These are phyloP conservation scores for Fusarium sp. DNA, from an alignment of 2,329 filamentous ascomycete genomes.

Conservation along the genomic window DNA sequence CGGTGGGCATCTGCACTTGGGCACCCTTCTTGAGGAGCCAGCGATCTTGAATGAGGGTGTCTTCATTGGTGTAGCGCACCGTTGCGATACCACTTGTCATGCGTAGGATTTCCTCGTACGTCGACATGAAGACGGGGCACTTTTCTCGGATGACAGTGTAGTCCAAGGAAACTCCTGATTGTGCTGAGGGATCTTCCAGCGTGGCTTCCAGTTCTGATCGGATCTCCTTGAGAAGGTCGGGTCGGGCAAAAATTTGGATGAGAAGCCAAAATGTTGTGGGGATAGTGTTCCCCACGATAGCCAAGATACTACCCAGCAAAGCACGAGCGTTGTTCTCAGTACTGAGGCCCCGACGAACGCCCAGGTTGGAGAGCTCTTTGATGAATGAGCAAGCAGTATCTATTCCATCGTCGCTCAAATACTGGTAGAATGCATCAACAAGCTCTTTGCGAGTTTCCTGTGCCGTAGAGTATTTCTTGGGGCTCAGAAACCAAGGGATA, in stretches of 20 bases:
- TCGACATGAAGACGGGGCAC: slow-evolving; percentile 32
- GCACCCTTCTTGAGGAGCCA: slow-evolving; percentile 38
- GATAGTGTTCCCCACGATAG: slow-evolving; percentile 37
- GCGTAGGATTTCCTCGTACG: slow-evolving; percentile 33
- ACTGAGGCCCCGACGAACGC: slow-evolving; percentile 31
- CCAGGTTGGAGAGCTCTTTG: slow-evolving; percentile 20
- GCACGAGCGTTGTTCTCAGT: slow-evolving; percentile 39
- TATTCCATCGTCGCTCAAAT: slow-evolving; percentile 14
- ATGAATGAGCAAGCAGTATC: slow-evolving; percentile 32
- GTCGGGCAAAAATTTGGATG: slow-evolving; percentile 24
- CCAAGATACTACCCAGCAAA: slow-evolving; percentile 31
- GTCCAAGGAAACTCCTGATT: not conserved
- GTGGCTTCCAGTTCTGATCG: slow-evolving; percentile 21
- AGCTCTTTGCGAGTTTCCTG: slow-evolving; percentile 23
- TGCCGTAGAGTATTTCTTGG: slow-evolving; percentile 15
- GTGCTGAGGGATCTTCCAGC: not conserved
- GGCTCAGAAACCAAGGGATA: slow-evolving; percentile 35
- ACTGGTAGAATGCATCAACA: slow-evolving; percentile 25
- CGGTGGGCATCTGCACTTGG: slow-evolving; percentile 40
- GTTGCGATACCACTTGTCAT: slow-evolving; percentile 38
- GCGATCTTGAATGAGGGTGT: slow-evolving; percentile 18
- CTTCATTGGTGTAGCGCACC: slow-evolving; percentile 37
- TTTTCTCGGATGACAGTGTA: slow-evolving; percentile 19
- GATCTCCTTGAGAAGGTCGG: slow-evolving; percentile 9
- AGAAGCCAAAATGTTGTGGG: slow-evolving; percentile 34